Conservation (phyloP, 192 early-diverging fungal species). For the Entomortierella chlamydospora region DNA sequence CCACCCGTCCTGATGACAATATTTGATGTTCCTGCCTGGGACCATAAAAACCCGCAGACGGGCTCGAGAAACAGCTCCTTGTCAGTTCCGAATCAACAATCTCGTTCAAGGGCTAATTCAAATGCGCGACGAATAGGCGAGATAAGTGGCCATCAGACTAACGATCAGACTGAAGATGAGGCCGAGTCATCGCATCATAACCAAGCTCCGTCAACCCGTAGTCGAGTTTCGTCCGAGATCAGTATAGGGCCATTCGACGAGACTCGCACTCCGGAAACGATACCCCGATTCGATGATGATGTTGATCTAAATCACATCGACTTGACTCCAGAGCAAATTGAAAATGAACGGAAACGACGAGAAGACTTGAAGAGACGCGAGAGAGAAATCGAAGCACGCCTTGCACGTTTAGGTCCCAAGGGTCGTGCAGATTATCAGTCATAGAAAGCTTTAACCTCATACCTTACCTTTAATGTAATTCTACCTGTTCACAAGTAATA, state of each 20-base stretch:
- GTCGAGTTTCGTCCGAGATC: not conserved
- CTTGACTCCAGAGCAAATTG: slow-evolving; percentile 11
- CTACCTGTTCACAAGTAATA: no score
- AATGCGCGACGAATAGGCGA: not conserved
- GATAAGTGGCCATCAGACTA: not conserved
- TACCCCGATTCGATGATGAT: slow-evolving; percentile 35
- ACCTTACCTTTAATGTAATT: no score
- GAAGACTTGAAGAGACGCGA: slow-evolving; percentile 23
- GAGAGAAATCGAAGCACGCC: slow-evolving; percentile 31
- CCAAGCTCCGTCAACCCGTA: not conserved
- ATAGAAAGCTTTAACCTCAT: no score
- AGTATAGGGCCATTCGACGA: slow-evolving; percentile 39
- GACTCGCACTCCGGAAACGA: not conserved
- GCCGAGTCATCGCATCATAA: not conserved
- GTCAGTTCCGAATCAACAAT: not conserved
- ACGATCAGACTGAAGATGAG: not conserved
- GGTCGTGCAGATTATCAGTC: not conserved
- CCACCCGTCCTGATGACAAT: slow-evolving; percentile 35
- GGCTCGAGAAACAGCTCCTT: slow-evolving; percentile 13
- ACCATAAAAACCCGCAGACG: slow-evolving; percentile 4
- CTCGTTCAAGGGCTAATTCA: not conserved
- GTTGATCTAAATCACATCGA: slow-evolving; percentile 32
- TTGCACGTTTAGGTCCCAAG: slow-evolving; percentile 11
- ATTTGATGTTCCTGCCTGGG: slow-evolving; percentile 34
- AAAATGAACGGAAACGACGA: slow-evolving; percentile 1